These are phyloP conservation scores for Marasmius oreades DNA, from an alignment of 1,284 basidiomycete genomes.

Conservation along the genomic window DNA sequence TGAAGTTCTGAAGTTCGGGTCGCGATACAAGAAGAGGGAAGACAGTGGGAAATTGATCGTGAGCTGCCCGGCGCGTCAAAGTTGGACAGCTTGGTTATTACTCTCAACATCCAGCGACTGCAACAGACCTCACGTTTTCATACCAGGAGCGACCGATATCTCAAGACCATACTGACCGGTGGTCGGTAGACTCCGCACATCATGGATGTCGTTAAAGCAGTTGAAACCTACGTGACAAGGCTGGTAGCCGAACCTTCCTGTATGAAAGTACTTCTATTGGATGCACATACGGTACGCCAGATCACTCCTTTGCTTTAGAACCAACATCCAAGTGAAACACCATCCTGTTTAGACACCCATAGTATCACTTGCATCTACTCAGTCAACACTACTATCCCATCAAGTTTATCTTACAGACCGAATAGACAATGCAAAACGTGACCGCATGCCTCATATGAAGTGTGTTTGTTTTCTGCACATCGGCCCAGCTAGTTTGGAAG, in stretches of 20 bases:
- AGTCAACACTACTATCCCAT: constrained; percentile 90
- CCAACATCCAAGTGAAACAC: constrained; percentile 10
- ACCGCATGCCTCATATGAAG: constrained; percentile 93
- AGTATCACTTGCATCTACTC: constrained; percentile 92
- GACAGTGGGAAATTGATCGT: too few species aligned
- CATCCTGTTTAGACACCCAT: constrained; percentile 86
- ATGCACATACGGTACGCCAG: constrained; percentile 84
- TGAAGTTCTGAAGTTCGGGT: too few species aligned
- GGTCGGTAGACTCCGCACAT: neutral
- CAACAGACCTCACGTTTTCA: neutral
- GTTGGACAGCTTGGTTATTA: too few species aligned
- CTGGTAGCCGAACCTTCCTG: constrained; percentile 82
- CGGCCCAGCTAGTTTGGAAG: constrained; percentile 76
- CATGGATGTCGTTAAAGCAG: constrained; percentile 96
- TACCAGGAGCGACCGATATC: neutral
- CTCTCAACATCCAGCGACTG: neutral
- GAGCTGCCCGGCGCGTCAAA: too few species aligned
- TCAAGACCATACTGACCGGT: neutral
- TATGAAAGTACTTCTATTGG: constrained; percentile 98
- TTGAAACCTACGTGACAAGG: constrained; percentile 92
- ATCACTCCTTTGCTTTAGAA: neutral
- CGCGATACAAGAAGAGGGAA: too few species aligned
- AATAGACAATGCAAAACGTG: constrained; percentile 88
- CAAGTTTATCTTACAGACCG: constrained; percentile 98
- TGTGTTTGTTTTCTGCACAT: constrained; percentile 93